A percentile compares a stretch with the other conserved stretches of the same genome.
phyloP scores from a whole-genome alignment of 495 filamentous ascomycete genomes.

The Neurospora tetrasperma region DNA sequence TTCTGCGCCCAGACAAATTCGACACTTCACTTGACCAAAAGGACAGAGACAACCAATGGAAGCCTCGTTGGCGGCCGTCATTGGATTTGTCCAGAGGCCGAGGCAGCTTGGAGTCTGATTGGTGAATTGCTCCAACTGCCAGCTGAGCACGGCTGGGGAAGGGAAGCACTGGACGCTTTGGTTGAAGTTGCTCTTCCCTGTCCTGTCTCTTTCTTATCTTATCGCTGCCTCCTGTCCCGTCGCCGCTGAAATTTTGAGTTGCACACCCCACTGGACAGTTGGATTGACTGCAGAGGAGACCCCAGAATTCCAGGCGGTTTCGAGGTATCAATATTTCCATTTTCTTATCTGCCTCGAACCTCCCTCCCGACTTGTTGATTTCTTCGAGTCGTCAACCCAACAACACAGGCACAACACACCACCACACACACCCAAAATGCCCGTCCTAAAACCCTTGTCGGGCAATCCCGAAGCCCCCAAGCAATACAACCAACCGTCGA shows the following conservation, averaged over 20 bases:
- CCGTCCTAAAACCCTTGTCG: slow-evolving; percentile 17
- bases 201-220: slow-evolving; percentile 8
- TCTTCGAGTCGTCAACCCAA: neutral
- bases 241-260: slow-evolving; percentile 16
- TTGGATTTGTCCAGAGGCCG: neutral
- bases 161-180: no score
- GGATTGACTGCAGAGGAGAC: neutral
- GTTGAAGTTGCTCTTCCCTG: neutral
- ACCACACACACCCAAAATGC: slow-evolving; percentile 12
- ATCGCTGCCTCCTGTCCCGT: slow-evolving; percentile 3
- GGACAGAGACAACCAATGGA: neutral
- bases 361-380: neutral
- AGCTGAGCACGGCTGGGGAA: neutral
- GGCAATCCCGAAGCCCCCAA: slow-evolving; percentile 35
- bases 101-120: neutral
- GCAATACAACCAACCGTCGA: slow-evolving; percentile 69
- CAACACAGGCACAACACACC: neutral
- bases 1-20: neutral
- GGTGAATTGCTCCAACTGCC: neutral
- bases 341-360: neutral
- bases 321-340: neutral
- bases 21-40: neutral
- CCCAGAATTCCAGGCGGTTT: neutral
- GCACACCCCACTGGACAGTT: neutral
- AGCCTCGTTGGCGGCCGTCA: slow-evolving; percentile 22